Evolutionary conservation across 2,329 filamentous ascomycete genomes (phyloP).

Genomic region (Sporothrix luriei): DNA sequence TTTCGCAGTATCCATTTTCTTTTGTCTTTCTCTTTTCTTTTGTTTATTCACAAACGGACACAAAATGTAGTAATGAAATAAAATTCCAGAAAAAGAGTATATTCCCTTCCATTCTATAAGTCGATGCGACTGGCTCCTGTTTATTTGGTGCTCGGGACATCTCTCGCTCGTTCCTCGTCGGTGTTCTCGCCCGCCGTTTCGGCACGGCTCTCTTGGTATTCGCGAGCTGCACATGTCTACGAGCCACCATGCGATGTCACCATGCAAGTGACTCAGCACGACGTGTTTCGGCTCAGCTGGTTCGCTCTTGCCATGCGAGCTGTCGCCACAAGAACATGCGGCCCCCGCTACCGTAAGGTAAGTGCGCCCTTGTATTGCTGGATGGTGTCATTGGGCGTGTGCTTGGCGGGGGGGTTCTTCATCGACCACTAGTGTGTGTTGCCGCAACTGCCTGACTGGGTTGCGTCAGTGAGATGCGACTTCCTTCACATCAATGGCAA

Average conservation of each 20-base stretch:
- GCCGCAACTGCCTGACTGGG: not conserved
- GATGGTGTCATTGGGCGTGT: constrained; percentile 14
- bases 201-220: not conserved
- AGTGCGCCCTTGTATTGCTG: constrained; percentile 5
- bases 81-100: no score
- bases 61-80: not conserved
- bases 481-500: not conserved
- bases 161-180: not conserved
- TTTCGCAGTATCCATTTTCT: not conserved
- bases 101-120: no score
- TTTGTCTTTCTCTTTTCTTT: not conserved
- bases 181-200: not conserved
- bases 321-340: not conserved
- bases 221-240: not conserved
- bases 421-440: not conserved
- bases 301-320: not conserved
- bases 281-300: not conserved
- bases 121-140: not conserved
- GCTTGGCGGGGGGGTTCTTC: not conserved
- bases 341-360: not conserved
- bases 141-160: not conserved
- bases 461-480: not conserved
- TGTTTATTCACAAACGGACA: not conserved
- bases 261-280: not conserved
- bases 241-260: not conserved